Base-by-base conservation (phyloP, 2,329 filamentous ascomycete species). In the Ophiostoma australiae region DNA sequence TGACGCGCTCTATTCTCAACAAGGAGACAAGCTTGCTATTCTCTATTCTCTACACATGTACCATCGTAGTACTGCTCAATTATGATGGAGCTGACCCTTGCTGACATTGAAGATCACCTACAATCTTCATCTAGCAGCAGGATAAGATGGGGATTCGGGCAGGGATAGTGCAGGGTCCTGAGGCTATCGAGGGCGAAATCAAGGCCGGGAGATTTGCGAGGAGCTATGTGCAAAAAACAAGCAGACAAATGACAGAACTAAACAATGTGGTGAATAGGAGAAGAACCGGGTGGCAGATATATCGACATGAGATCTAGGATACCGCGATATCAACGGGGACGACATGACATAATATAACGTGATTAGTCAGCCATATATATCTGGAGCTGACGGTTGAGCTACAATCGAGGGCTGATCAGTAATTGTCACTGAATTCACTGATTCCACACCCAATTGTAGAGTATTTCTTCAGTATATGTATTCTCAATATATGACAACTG, bases 151-250 rank as follows among this genome's bases (percentile, higher is more conserved):
- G 11, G 52, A 48, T 23, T 23, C n/a, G 52, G 52, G 52, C 52
- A 58, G 52, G 52, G 52, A 27, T 58, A 5, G 52, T 23, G 13
- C 52, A 58, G 52, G 52, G 52, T 58, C 52, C 11, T 58, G n/a
- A 27, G n/a, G 23, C 10, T 10, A 58, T 58, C n/a, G 23, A 58
- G 52, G 52, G 52, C n/a, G 23, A 58, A 58, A 58, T 27, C 52
- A 58, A 58, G 52, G 52, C n/a, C 52, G 52, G 52, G 52, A 58
- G 52, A 58, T 58, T 58, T 31, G 52, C 52, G 52, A 58, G 52
- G 52, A 58, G 20, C 48, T 52, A 7, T 4, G 20, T 4, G 20
- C 52, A 27, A 23, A n/a, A 58, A 58, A 27, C 52, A 58, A 27
- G 52, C n/a, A 52, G 10, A 20, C 8, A 7, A 23, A 58, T 13